Conservation (phyloP, 2,329 filamentous ascomycete genomes). For the Elsinoe fawcettii region DNA sequence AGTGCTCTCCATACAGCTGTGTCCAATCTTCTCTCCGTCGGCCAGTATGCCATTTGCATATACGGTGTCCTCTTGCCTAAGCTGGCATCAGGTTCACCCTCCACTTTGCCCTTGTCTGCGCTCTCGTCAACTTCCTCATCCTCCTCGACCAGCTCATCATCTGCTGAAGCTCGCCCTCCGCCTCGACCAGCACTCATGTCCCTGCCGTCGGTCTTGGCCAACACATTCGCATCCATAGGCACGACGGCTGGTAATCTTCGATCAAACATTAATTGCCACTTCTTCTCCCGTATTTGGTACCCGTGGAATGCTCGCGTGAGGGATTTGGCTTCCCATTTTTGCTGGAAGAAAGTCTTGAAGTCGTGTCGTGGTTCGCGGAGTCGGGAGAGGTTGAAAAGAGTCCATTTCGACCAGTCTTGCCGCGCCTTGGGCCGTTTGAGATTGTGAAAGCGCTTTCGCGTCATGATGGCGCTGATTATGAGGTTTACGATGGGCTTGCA, state of each 20-base stretch:
- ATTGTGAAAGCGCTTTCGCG: constrained; percentile 52
- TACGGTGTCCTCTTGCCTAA: constrained; percentile 62
- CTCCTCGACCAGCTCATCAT: constrained; percentile 18
- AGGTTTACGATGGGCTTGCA: background rate
- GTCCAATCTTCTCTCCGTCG: constrained; percentile 82
- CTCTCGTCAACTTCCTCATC: constrained; percentile 16
- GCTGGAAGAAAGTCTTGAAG: constrained; percentile 78
- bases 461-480: constrained; percentile 19
- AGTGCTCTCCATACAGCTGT: constrained; percentile 89
- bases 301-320: constrained; percentile 82
- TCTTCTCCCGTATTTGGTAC: constrained; percentile 84
- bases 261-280: constrained; percentile 91
- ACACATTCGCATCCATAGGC: constrained; percentile 71
- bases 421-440: constrained; percentile 68
- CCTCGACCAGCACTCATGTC: constrained; percentile 77
- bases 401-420: constrained; percentile 96
- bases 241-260: constrained; percentile 73
- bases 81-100: background rate
- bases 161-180: constrained; percentile 51
- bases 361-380: constrained; percentile 39
- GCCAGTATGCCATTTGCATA: constrained; percentile 93
- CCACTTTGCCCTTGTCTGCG: constrained; percentile 14
- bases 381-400: constrained; percentile 77
- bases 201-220: constrained; percentile 74
- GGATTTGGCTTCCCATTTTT: constrained; percentile 93